These are phyloP conservation scores for Naganishia antarctica DNA, from an alignment of 768 basidiomycete species.

Conservation along the genomic window DNA sequence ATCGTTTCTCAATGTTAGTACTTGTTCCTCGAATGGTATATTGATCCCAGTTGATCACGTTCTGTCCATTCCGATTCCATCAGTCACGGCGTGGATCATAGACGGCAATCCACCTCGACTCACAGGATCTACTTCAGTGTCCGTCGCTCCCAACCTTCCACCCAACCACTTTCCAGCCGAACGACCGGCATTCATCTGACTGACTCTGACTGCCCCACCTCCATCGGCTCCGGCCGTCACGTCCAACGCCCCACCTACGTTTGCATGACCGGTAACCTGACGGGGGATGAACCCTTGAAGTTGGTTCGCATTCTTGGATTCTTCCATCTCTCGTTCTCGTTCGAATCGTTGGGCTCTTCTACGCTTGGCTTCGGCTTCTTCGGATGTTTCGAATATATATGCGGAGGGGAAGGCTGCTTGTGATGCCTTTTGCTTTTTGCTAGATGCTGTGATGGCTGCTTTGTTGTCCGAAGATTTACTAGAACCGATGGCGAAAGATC, in stretches of 20 bases:
- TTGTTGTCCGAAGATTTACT: neutral
- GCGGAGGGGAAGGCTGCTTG: slow-evolving; percentile 36
- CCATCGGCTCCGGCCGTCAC: slow-evolving; percentile 30
- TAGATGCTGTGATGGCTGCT: slow-evolving; percentile 28
- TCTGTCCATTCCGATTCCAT: too few relatives aligned
- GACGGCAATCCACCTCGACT: slow-evolving; percentile 16
- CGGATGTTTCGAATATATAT: slow-evolving; percentile 31
- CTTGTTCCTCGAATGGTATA: slow-evolving; percentile 91
- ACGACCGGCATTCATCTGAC: slow-evolving; percentile 38
- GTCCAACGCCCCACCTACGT: slow-evolving; percentile 52
- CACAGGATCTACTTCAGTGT: slow-evolving; percentile 48
- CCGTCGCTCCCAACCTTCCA: slow-evolving; percentile 37
- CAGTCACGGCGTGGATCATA: slow-evolving; percentile 18
- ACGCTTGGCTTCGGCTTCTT: slow-evolving; percentile 49
- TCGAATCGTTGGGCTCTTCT: slow-evolving; percentile 79
- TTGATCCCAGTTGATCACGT: slow-evolving; percentile 93
- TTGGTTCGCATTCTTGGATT: slow-evolving; percentile 22
- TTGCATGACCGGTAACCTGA: slow-evolving; percentile 49
- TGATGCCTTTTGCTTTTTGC: slow-evolving; percentile 38
- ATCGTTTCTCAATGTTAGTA: slow-evolving; percentile 87
- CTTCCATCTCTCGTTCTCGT: slow-evolving; percentile 78
- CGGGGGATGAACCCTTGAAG: slow-evolving; percentile 27
- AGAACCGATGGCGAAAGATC: neutral
- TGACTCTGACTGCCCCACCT: slow-evolving; percentile 33
- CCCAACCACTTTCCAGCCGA: slow-evolving; percentile 38